Base-by-base conservation (phyloP, 306 rosid genomes). In the Prunus mira region DNA sequence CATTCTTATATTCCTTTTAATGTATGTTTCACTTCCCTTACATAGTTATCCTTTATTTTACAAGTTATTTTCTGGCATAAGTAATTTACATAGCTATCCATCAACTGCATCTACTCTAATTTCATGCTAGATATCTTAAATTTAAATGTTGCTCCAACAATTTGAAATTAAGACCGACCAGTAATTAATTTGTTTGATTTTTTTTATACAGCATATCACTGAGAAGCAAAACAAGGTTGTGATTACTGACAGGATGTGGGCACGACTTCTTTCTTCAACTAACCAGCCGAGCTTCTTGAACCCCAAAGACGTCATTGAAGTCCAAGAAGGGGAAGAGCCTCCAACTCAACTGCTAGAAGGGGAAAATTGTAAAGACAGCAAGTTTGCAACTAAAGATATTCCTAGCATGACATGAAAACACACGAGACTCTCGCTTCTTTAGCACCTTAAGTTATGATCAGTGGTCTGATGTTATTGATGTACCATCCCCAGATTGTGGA, bases 201-300 rank as follows among this genome's bases (percentile, higher is more conserved):
- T 43, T 77, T 71, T 71, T 61, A 27, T 75, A 51, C 89, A 93
- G 98, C 87, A 91, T 62, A 81, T 93, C 77, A 93, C 7, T 10
- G 98, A 93, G 91, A 84, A n/a, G 80, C 91, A 81, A 87, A 89
- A 93, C 83, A 69, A 82, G 82, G 98, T 93, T 74, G 96, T 93
- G 57, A 91, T 91, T 64, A 93, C 94, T 0, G 97, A 93, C 74
- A 86, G 97, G 86, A 93, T 93, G 97, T 93, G 96, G 96, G 97
- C 96, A 38, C 82, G 78, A 34, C 82, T 81, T 67, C 73, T 83
- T 61, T 69, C 75, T 65, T 73, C 84, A 69, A 79, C 81, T 72
- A 70, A 81, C 81, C 84, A 72, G 47, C 87, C 86, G 24, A 91
- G 98, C 76, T 93, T 93, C 87, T 47, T 82, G 86, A 64, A 55